Conservation (phyloP, 768 basidiomycete species). For the Leccinum subgranulosum region DNA sequence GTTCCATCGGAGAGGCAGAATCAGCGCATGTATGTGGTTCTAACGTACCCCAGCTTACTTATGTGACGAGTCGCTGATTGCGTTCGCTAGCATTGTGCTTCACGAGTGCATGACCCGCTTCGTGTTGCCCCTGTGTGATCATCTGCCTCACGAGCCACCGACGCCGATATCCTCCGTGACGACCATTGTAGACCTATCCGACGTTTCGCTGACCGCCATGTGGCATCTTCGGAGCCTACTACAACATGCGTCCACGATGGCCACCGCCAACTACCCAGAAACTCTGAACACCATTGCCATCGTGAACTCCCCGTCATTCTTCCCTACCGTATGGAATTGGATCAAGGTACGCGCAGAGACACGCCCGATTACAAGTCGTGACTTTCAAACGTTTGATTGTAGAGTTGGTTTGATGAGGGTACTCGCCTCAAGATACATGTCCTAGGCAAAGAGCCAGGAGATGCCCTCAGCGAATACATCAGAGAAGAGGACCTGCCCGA, state of each 20-base stretch:
- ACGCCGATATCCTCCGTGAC: conserved; percentile 59
- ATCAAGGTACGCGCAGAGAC: conserved; percentile 50
- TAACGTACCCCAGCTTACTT: too few species aligned
- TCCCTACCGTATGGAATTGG: conserved; percentile 83
- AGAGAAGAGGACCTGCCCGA: conserved; percentile 53
- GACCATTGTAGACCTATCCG: conserved; percentile 71
- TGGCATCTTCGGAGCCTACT: conserved; percentile 72
- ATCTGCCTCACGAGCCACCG: conserved; percentile 50
- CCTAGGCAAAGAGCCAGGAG: conserved; percentile 57
- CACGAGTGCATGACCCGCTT: conserved; percentile 69
- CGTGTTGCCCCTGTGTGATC: conserved; percentile 58
- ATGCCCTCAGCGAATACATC: conserved; percentile 50
- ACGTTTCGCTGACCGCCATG: conserved; percentile 58
- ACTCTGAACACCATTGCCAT: conserved; percentile 64
- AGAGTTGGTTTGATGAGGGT: conserved; percentile 79
- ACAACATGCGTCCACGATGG: conserved; percentile 70
- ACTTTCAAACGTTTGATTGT: conserved; percentile 19
- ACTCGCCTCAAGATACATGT: conserved; percentile 78
- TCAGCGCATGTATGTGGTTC: conserved; percentile 62
- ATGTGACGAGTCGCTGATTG: background rate
- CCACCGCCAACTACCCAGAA: conserved; percentile 81
- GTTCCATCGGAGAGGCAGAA: conserved; percentile 54
- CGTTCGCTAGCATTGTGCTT: conserved; percentile 48
- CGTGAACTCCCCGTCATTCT: conserved; percentile 81
- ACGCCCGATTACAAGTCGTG: background rate